A percentile compares a stretch with the other conserved stretches of the same genome.
Conservation (phyloP, 768 basidiomycete species). For the Lactarius trivialis region DNA sequence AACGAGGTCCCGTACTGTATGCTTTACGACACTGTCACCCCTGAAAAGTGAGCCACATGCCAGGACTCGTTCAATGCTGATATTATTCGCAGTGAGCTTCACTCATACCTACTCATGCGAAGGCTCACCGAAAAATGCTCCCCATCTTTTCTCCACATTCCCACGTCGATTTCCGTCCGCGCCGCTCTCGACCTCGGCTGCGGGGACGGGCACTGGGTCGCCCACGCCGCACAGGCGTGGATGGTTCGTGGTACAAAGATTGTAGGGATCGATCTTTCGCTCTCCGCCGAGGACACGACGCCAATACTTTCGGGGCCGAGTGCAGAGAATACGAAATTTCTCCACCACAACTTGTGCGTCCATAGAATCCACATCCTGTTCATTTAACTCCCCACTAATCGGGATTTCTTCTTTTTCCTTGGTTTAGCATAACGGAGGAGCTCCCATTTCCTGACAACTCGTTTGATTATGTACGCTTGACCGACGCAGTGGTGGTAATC, state of each 20-base stretch:
- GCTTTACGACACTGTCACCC: constrained; percentile 6
- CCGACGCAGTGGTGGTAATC: constrained; percentile 56
- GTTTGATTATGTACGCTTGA: constrained; percentile 72
- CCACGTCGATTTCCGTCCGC: constrained; percentile 41
- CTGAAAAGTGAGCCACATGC: constrained; percentile 1
- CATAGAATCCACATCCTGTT: background rate
- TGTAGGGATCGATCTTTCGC: constrained; percentile 60
- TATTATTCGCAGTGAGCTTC: constrained; percentile 46
- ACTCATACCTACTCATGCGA: constrained; percentile 43
- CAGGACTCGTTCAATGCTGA: constrained; percentile 10
- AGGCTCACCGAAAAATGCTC: constrained; percentile 47
- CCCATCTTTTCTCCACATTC: constrained; percentile 53
- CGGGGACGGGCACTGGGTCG: constrained; percentile 63
- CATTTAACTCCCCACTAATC: constrained; percentile 5
- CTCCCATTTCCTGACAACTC: constrained; percentile 57
- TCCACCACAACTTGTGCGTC: constrained; percentile 64
- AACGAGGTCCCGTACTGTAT: constrained; percentile 12
- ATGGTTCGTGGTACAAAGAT: constrained; percentile 42
- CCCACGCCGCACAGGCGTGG: constrained; percentile 60
- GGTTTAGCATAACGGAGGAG: constrained; percentile 42
- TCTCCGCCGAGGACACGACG: constrained; percentile 24
- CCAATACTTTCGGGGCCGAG: constrained; percentile 6
- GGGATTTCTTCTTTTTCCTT: background rate
- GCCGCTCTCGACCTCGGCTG: constrained; percentile 71
- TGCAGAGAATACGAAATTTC: constrained; percentile 43